A percentile compares a stretch with the other conserved stretches of the same genome.
These are phyloP conservation scores for Oryza nivara DNA, from an alignment of 176 grass and related monocot genomes.

Conservation along the genomic window DNA sequence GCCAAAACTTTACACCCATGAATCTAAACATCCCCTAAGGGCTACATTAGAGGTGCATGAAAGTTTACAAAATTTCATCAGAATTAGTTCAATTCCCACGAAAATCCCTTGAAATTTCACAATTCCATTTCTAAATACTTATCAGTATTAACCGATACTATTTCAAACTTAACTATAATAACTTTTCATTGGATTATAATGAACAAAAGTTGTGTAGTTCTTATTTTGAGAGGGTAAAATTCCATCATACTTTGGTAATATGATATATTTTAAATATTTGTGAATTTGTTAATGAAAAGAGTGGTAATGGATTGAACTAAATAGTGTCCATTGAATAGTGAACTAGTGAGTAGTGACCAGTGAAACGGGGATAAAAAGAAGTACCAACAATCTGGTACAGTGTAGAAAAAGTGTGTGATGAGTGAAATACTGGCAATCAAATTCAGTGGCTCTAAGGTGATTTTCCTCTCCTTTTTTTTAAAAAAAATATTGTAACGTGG, in stretches of 20 bases:
- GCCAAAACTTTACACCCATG: too few relatives aligned
- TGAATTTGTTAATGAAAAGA: too few relatives aligned
- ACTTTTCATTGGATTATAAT: not conserved
- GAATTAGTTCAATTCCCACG: not conserved
- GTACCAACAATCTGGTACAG: conserved; percentile 7
- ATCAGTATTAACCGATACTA: not conserved
- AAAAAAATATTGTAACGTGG: not conserved
- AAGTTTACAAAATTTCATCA: too few relatives aligned
- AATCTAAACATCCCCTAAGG: too few relatives aligned
- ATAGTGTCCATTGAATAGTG: not conserved
- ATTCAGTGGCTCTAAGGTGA: not conserved
- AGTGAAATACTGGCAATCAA: not conserved
- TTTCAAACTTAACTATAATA: not conserved
- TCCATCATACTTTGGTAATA: not conserved
- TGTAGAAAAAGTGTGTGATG: not conserved
- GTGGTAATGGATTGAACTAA: not conserved
- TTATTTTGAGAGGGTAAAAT: too few relatives aligned
- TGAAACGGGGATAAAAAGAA: not conserved
- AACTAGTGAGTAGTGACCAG: not conserved
- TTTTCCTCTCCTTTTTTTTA: not conserved
- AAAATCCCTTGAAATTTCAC: not conserved
- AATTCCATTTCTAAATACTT: too few relatives aligned
- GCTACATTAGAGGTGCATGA: too few relatives aligned
- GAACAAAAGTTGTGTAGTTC: not conserved
- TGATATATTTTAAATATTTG: too few relatives aligned